Base-by-base conservation (phyloP, 2,329 filamentous ascomycete species). In the Scytalidium sp. region DNA sequence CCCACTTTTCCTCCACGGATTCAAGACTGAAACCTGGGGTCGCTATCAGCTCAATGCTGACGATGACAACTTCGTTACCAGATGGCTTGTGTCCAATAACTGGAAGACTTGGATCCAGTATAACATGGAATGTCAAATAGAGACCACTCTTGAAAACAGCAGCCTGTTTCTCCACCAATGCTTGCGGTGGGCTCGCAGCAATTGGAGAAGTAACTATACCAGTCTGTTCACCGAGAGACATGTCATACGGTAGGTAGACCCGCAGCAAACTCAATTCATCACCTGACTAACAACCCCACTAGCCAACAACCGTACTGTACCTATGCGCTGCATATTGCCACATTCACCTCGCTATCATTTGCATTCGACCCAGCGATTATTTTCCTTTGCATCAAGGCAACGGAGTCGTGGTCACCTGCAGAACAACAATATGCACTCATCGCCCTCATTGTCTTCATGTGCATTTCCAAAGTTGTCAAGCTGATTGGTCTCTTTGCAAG, bases 91-190 rank as follows among this genome's bases (percentile, higher is more conserved):
- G 59, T 88, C 84, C 56, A 87, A 96, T 72, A 81, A 86, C 59
- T 96, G 90, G 89, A 90, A 95, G 73, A 97, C 92, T 19, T 93
- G 89, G 78, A 88, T 97, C 69, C 93, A 97, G 73, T 96, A 96
- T 72, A 87, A 96, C 67, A 83, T 80, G 43, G 90, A 95, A 65
- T 95, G 90, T 62, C 89, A 95, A 70, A 87, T 97, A 53, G 85
- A 94, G 73, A 97, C 93, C 21, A 97, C 92, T 3, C 78, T 97
- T 39, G 93, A 97, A 69, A 88, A 93, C 67, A 87, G 92, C 65
- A 75, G 80, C 50, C 95, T 92, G 64, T 97, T 96, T 65, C 75
- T 97, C 56, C 93, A 90, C 66, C 93, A 97, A 71, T 97, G 93
- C 70, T 83, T 93, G 43, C 83, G 93, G 43, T 97, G 93, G 93